These are phyloP conservation scores for Ustilago xerochloae DNA, from an alignment of 1,284 basidiomycete genomes.

Conservation along the genomic window DNA sequence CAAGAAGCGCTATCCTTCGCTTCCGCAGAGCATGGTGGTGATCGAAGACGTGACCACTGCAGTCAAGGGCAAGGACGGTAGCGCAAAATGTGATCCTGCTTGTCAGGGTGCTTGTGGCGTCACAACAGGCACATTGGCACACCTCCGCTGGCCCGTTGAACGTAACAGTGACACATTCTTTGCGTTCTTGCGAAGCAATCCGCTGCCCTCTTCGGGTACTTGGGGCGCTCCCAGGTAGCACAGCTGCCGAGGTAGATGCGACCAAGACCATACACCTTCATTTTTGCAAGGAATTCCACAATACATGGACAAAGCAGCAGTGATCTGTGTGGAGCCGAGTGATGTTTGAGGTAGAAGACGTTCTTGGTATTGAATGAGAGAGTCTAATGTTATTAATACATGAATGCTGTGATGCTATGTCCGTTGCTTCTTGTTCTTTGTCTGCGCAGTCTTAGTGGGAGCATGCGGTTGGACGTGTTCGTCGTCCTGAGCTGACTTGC, in stretches of 20 bases:
- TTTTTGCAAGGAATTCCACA: too few relatives aligned
- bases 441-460: not conserved
- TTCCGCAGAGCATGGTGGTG: slow-evolving; percentile 22
- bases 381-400: not conserved
- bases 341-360: not conserved
- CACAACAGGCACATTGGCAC: slow-evolving; percentile 7
- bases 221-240: slow-evolving; percentile 16
- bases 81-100: slow-evolving; percentile 4
- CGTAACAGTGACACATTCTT: slow-evolving; percentile 26
- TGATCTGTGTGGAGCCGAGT: too few relatives aligned
- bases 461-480: not conserved
- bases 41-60: slow-evolving; percentile 12
- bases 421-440: slow-evolving; percentile 25
- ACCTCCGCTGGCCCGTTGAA: slow-evolving; percentile 4
- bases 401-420: not conserved
- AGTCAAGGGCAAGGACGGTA: slow-evolving; percentile 18
- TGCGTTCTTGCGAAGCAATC: slow-evolving; percentile 19
- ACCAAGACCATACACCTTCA: too few relatives aligned
- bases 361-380: not conserved
- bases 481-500: slow-evolving; percentile 5
- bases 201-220: slow-evolving; percentile 16
- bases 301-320: too few relatives aligned
- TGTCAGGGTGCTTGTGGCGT: slow-evolving; percentile 22
- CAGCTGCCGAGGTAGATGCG: too few relatives aligned
- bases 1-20: slow-evolving; percentile 18